Base-by-base conservation (phyloP, 148 eudicot genomes). In the Heliamphora exappendiculata region DNA sequence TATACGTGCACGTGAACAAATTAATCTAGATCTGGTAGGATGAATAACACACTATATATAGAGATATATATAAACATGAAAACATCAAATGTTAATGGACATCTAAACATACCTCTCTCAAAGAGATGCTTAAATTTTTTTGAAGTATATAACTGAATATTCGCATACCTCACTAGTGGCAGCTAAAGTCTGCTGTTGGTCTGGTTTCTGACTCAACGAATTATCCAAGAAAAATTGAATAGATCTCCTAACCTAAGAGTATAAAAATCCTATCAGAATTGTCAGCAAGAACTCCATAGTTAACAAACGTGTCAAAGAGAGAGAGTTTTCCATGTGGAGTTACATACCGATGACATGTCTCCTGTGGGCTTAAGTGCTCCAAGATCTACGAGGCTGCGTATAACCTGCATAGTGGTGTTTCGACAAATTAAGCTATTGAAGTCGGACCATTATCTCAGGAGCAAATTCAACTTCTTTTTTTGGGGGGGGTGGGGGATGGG, bases 301-400 rank as follows among this genome's bases (percentile, higher is more conserved):
- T 44, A 49, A n/a, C 41, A 74, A 59, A 60, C 57, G 55, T 55
- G 41, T 42, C 67, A 67, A 5, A n/a, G n/a, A 4, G 41, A 45
- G 66, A 33, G 8, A 57, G 42, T 57, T 17, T 53, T 54, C 50
- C 45, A 34, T 58, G 45, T 11, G 64, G 44, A 28, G 53, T 37
- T 33, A 54, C 91, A 80, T 91, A 96, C 99, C 74, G 97, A 78
- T 54, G 98, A 89, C 82, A 96, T 70, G 86, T 96, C 99, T 78
- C 98, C 98, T 60, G 93, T 96, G 72, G 99, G 98, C 84, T 91
- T 93, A 79, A 96, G 99, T 67, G 99, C 99, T 82, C 86, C 94
- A 65, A 96, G 99, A 84, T 91, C 93, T 77, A 96, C 90, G 75
- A 96, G 94, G 81, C 85, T 84, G 65, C 70, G 80, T 77, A 96